Base-by-base conservation (phyloP, 495 filamentous ascomycete genomes). In the Tuber aestivum region DNA sequence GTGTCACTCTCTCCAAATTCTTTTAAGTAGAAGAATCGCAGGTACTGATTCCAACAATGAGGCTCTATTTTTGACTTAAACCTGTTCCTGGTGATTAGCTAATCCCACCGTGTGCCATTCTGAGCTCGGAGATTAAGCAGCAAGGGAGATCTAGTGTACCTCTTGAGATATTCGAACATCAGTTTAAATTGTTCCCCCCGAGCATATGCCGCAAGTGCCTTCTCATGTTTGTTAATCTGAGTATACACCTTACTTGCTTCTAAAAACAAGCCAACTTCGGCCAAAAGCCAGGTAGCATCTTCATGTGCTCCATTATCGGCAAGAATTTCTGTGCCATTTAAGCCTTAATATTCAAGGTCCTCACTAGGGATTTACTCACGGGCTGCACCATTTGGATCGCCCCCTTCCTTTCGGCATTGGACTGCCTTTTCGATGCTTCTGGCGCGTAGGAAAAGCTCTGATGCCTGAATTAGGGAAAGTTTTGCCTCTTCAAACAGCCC, bases 311-410 rank as follows among this genome's bases (percentile, higher is more conserved):
- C 10, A 48, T 65, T 74, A 16, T 72, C 10, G 23, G 71, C 37
- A 27, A 80, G 74, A 23, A 81, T 73, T 75, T 80, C 78, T 80
- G 32, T 8, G 27, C 6, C 2, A 20, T 42, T 73, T 32, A 21
- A 41, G 41, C 72, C 23, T 20, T 41, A 23, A 3, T 45, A 16
- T 20, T 16, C 8, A 16, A 14, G 42, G 42, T 14, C 32, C 21
- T 3, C 8, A 20, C 9, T 21, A 8, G 27, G 41, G 20, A 45
- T 16, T 6, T 65, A 50, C n/a, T 37, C 61, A 72, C 68, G 50
- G 77, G 72, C 79, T 48, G 65, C 79, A 23, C 78, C 77, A 35
- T 72, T 56, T 50, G 75, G 70, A 12, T 80, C 70, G 32, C 41
- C 41, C 3, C 72, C 75, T 35, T 80, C 69, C 0, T 79, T 70